Evolutionary conservation across 768 basidiomycete species (phyloP), one percentile per base, ranked within the genome.

Genomic region (Lactarius trivialis): DNA sequence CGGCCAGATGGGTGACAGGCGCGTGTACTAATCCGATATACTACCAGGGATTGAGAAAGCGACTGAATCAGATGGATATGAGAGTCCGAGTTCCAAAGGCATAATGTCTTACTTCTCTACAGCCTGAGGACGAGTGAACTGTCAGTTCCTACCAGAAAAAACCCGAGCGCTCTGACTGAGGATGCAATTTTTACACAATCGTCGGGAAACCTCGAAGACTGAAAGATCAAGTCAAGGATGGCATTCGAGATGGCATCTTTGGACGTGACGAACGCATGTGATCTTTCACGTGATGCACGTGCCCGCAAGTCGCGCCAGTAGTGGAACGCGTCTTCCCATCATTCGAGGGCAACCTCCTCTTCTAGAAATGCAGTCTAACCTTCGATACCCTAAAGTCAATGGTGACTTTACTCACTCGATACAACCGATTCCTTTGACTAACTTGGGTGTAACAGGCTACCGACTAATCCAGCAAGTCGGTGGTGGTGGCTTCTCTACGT

Each of bases 401-500:
- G 67, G 67, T 60, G 9, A 28, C 19, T 32, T 11, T 56, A 45
- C 26, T n/a, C 24, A 6, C 19, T 9, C 19, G 39, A n/a, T 41
- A n/a, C 39, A 11, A 9, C 9, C 7, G n/a, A 36, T n/a, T 15
- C 7, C 24, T 21, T 43, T n/a, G 11, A 24, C 52, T 64, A 36
- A 60, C 17, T 21, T 39, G 36, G 32, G 28, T 58, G 17, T 3
- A 60, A 88, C 51, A 63, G 91, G 91, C 21, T 93, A 81, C 71
- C 75, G 84, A 28, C 77, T 94, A 15, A 75, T 88, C 3, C 78
- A 88, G 64, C 82, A 88, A 72, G 87, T 95, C 48, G 93, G 93
- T 8, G 90, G 91, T 2, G 93, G 93, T 21, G 91, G 88, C 15
- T 95, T 94, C 73, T 89, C 93, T 51, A 87, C 79, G 93, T 91